Evolutionary conservation across 2,329 filamentous ascomycete species (phyloP).

Genomic region (Trichoderma sp.): DNA sequence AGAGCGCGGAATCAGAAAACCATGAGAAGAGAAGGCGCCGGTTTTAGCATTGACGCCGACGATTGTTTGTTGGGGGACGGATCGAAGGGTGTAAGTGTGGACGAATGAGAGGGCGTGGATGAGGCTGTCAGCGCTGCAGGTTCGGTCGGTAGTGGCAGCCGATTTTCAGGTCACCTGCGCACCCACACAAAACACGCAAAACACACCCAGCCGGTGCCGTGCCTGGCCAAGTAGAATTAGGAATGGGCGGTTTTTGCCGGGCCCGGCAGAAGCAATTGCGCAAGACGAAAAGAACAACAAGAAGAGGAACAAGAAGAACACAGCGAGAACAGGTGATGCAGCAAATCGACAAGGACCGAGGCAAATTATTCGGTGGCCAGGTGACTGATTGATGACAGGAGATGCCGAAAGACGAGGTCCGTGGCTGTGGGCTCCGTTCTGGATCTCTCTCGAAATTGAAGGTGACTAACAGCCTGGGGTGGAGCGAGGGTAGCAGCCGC

Average conservation of each 20-base stretch:
- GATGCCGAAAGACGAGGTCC: conserved; percentile 16
- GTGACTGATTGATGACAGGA: conserved; percentile 21
- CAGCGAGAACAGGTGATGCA: neutral
- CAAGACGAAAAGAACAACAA: neutral
- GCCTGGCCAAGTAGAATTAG: conserved; percentile 15
- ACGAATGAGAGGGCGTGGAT: conserved; percentile 22
- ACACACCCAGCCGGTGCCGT: neutral
- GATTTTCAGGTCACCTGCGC: conserved; percentile 26
- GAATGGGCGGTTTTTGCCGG: neutral
- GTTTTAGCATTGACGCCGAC: neutral
- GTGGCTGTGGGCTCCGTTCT: conserved; percentile 21
- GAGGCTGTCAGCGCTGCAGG: conserved; percentile 20
- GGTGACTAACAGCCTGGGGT: conserved; percentile 19
- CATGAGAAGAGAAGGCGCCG: conserved; percentile 16
- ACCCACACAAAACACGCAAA: conserved; percentile 24
- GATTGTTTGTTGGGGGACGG: conserved; percentile 5
- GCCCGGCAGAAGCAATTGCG: conserved; percentile 4
- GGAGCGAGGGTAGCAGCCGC: conserved; percentile 23
- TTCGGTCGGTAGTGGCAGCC: conserved; percentile 23
- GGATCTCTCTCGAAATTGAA: conserved; percentile 16
- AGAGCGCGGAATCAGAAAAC: neutral
- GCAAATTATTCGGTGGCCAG: conserved; percentile 14
- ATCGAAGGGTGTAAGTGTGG: conserved; percentile 21
- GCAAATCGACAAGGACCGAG: neutral
- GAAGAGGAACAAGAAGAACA: neutral